Base-by-base conservation (phyloP, 202 grass and related monocot species). In the Panicum virgatum region DNA sequence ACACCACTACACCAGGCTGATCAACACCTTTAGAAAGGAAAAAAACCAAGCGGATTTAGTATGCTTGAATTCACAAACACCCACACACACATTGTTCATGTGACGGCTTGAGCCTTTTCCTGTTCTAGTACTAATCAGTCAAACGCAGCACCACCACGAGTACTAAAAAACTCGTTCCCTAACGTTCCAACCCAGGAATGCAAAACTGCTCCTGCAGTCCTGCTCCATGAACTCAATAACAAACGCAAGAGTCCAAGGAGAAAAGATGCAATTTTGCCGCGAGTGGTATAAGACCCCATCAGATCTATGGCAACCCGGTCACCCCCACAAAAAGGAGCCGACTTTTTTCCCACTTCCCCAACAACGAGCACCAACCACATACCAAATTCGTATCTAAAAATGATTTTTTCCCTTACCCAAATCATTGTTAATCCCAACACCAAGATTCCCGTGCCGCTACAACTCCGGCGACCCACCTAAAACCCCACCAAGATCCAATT, bases 401-500 rank as follows among this genome's bases (percentile, higher is more conserved):
- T 53, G 29, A 44, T 16, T 45, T 3, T 0, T 82, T 82, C 51
- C 36, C 34, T 38, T 3, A 4, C 9, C 46, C 14, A 27, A 52
- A 44, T 59, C 59, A 62, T 82, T 66, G 4, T 56, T 66, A 80
- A 77, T 89, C 47, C 64, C 13, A 51, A 65, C 42, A 64, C 34
- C 72, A 23, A 37, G 32, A 44, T 82, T 78, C 0, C 32, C 50
- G 13, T 74, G 79, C 40, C 66, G 53, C n/a, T 3, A 82, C 32
- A 53, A 82, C 73, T 68, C 67, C 43, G 38, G 9, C 23, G 20
- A 64, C 66, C 60, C 22, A 86, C 73, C 72, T 77, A 86, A 38
- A 82, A 82, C 83, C 58, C 48, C 65, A 79, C 66, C 73, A 78
- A 88, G 70, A 84, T 68, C 70, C 86, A 69, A 60, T 85, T 85